Conservation (phyloP, 2,329 filamentous ascomycete species). For the Graphilbum ipis-grandicollis region DNA sequence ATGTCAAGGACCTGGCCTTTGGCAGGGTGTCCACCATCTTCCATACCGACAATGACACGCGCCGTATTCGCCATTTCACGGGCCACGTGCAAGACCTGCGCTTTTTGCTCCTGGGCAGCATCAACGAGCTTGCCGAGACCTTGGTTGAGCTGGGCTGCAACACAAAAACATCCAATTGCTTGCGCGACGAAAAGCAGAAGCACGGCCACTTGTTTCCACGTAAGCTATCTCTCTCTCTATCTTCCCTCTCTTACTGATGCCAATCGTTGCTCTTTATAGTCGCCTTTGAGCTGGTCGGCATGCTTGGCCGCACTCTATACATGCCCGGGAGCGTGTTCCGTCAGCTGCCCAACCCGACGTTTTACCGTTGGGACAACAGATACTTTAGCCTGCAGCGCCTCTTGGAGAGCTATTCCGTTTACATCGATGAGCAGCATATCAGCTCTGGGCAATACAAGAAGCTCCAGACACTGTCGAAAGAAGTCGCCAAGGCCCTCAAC, state of each 20-base stretch:
- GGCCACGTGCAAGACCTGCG: conserved; percentile 24
- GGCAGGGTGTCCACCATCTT: conserved; percentile 39
- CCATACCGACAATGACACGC: conserved; percentile 18
- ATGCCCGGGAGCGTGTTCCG: conserved; percentile 31
- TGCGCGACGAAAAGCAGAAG: conserved; percentile 18
- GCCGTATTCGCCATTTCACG: conserved; percentile 19
- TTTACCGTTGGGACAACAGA: conserved; percentile 33
- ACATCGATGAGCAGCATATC: conserved; percentile 11
- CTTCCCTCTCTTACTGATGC: not conserved
- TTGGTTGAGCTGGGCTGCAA: conserved; percentile 36
- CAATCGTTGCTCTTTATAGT: conserved; percentile 18
- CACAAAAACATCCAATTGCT: conserved; percentile 29
- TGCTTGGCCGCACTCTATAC: conserved; percentile 33
- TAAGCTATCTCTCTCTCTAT: conserved; percentile 10
- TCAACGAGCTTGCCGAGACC: conserved; percentile 32
- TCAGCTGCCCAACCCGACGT: conserved; percentile 38
- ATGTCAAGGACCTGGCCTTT: conserved; percentile 37
- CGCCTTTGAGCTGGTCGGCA: conserved; percentile 40
- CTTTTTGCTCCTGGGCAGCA: conserved; percentile 29
- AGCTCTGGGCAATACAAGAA: conserved; percentile 3
- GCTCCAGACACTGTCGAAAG: conserved; percentile 4
- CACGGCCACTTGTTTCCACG: conserved; percentile 32
- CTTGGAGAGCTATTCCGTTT: conserved; percentile 19
- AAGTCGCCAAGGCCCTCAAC: no score
- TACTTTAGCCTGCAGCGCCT: conserved; percentile 26